phyloP scores from a whole-genome alignment of 306 rosid species.

The apple (Malus domestica) region ASM211411v1 NC_041801.1:23142501-23143000 shows the following conservation, averaged over 20 bases:
- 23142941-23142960: neutral
- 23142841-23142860: slow-evolving; percentile 78
- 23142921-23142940: neutral
- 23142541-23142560: neutral
- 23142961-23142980: neutral
- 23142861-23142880: slow-evolving; percentile 59
- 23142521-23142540: neutral
- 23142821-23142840: slow-evolving; percentile 84
- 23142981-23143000: neutral
- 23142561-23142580: neutral
- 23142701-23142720: slow-evolving; percentile 53
- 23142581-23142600: neutral
- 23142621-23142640: neutral
- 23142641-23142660: neutral
- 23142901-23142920: slow-evolving; percentile 82
- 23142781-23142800: slow-evolving; percentile 51
- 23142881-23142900: slow-evolving; percentile 83
- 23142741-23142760: neutral
- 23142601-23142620: neutral
- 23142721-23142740: neutral
- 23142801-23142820: slow-evolving; percentile 86
- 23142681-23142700: slow-evolving; percentile 71
- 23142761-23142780: neutral
- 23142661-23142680: slow-evolving; percentile 30
- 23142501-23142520: neutral